Evolutionary conservation across 495 filamentous ascomycete genomes (phyloP).

Genomic region (Penicillium bovifimosum): DNA sequence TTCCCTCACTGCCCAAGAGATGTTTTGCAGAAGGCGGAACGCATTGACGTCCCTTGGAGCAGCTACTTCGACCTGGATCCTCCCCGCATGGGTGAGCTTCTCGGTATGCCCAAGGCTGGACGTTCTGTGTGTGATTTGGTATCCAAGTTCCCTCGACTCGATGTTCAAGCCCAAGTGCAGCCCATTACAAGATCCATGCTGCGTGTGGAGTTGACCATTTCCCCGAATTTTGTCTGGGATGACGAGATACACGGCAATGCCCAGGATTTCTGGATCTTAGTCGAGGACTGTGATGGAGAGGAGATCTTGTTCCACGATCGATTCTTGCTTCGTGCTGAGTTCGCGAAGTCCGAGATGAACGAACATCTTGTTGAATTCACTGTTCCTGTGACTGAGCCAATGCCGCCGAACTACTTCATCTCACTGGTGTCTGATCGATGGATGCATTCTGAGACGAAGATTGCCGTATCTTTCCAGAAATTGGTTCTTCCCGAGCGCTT

Average conservation of each 20-base stretch:
- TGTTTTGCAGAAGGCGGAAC: slow-evolving; percentile 84
- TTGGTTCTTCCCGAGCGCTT: slow-evolving; percentile 92
- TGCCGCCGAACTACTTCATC: slow-evolving; percentile 98
- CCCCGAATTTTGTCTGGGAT: slow-evolving; percentile 96
- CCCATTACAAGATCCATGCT: slow-evolving; percentile 95
- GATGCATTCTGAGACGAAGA: slow-evolving; percentile 95
- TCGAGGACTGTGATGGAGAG: slow-evolving; percentile 96
- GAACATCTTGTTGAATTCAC: slow-evolving; percentile 98
- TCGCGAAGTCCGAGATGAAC: slow-evolving; percentile 72
- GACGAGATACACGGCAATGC: slow-evolving; percentile 78
- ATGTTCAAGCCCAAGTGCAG: slow-evolving; percentile 87
- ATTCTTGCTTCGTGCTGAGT: slow-evolving; percentile 84
- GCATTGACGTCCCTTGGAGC: slow-evolving; percentile 89
- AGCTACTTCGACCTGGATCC: slow-evolving; percentile 96
- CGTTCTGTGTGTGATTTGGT: slow-evolving; percentile 79
- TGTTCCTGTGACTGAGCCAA: slow-evolving; percentile 91
- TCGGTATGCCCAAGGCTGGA: slow-evolving; percentile 87
- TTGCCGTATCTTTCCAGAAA: slow-evolving; percentile 92
- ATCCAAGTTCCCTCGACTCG: slow-evolving; percentile 86
- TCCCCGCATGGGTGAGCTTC: slow-evolving; percentile 92
- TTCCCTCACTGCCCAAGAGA: slow-evolving; percentile 78
- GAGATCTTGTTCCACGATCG: slow-evolving; percentile 94
- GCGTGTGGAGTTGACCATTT: slow-evolving; percentile 87
- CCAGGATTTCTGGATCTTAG: slow-evolving; percentile 94
- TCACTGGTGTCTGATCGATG: slow-evolving; percentile 89